Conservation (phyloP, 2,329 filamentous ascomycete genomes). For the Sphaerulina musiva region DNA sequence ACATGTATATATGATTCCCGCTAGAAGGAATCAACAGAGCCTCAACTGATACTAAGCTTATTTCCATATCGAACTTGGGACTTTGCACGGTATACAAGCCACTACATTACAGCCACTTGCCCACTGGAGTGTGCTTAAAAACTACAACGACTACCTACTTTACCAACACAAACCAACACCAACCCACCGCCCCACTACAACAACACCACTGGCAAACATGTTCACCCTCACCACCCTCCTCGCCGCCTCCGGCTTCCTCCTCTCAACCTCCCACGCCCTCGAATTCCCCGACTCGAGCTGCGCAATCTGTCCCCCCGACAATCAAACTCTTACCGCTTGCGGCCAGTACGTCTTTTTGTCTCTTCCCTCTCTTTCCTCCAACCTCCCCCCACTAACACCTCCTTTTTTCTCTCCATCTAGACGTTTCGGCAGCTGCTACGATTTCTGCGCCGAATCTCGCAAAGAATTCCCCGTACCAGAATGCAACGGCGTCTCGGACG, state of each 20-base stretch:
- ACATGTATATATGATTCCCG: no score
- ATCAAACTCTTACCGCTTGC: background rate
- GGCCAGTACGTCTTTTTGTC: background rate
- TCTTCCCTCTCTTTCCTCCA: no score
- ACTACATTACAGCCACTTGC: no score
- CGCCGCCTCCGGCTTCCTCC: background rate
- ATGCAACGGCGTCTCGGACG: constrained; percentile 4
- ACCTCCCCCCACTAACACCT: background rate
- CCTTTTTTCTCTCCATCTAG: background rate
- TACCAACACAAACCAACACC: background rate
- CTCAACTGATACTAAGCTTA: no score
- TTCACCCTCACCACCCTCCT: background rate
- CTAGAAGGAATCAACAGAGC: no score
- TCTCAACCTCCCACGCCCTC: background rate
- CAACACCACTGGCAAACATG: background rate
- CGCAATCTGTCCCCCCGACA: background rate
- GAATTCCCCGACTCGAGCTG: background rate
- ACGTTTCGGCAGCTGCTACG: constrained; percentile 4
- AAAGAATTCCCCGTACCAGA: constrained; percentile 8
- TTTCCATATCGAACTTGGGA: no score
- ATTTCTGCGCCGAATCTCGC: constrained; percentile 4
- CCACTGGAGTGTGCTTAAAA: no score
- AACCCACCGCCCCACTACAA: background rate
- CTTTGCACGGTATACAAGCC: no score
- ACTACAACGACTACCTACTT: no score